Evolutionary conservation across 2,329 filamentous ascomycete species (phyloP).

Genomic region (Sarocladiaceae sp.): DNA sequence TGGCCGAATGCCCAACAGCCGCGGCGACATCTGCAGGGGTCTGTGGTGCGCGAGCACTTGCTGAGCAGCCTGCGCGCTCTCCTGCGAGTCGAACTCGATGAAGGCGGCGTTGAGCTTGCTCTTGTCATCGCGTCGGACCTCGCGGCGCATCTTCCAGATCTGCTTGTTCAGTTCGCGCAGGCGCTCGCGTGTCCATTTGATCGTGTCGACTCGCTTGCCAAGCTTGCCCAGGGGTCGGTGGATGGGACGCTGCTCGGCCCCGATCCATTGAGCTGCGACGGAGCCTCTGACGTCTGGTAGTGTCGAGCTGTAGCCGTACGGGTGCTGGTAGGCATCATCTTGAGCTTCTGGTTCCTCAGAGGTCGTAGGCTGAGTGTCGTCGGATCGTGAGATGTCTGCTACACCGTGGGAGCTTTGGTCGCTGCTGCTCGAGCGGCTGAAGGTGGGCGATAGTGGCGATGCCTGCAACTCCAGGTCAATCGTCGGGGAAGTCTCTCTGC

Average conservation of each 20-base stretch:
- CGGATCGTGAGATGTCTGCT: conserved; percentile 12
- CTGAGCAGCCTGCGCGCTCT: conserved; percentile 78
- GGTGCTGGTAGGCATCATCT: conserved; percentile 29
- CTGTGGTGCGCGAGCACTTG: conserved; percentile 85
- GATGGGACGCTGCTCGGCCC: conserved; percentile 65
- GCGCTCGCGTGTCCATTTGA: conserved; percentile 71
- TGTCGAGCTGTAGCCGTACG: conserved; percentile 26
- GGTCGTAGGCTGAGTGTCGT: conserved; percentile 7
- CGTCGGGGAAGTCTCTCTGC: neutral
- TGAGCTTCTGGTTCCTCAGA: conserved; percentile 12
- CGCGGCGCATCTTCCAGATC: conserved; percentile 54
- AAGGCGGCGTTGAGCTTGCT: conserved; percentile 69
- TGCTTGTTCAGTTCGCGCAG: conserved; percentile 32
- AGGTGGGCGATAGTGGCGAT: neutral
- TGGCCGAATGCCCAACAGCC: conserved; percentile 77
- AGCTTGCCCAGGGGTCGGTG: conserved; percentile 63
- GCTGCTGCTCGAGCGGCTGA: conserved; percentile 1
- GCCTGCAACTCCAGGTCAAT: neutral
- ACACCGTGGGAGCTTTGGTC: neutral
- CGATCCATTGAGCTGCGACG: conserved; percentile 69
- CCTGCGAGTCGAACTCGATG: conserved; percentile 78
- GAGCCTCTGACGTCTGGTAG: conserved; percentile 37
- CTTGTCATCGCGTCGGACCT: conserved; percentile 8
- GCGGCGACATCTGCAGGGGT: conserved; percentile 77
- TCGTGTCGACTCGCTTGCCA: conserved; percentile 88